Percentiles rank a stretch among this genome's conserved stretches.
Conservation (phyloP, 1,284 basidiomycete genomes). For the Ustilago lituana region DNA sequence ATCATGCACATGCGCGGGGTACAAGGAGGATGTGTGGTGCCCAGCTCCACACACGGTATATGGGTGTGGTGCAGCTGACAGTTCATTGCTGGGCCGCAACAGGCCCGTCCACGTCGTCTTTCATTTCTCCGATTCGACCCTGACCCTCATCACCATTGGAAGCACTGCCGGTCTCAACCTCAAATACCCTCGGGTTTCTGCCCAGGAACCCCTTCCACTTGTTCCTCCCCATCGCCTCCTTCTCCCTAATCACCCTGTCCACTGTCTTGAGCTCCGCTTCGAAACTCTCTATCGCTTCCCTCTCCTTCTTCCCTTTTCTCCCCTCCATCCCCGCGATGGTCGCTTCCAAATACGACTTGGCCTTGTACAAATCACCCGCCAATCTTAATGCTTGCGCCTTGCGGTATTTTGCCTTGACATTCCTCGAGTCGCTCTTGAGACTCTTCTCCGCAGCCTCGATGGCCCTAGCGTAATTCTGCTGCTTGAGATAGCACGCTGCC, state of each 20-base stretch:
- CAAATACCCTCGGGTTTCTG: constrained; percentile 5
- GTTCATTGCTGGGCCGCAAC: too few species aligned
- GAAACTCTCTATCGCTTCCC: constrained; percentile 5
- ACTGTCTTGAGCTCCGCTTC: constrained; percentile 14
- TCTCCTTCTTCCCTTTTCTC: neutral
- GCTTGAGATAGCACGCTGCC: constrained; percentile 37
- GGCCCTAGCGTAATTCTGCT: constrained; percentile 10
- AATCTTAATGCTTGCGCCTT: constrained; percentile 22
- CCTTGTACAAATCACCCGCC: constrained; percentile 14
- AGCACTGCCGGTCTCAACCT: neutral
- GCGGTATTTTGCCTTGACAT: constrained; percentile 33
- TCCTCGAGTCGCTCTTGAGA: constrained; percentile 16
- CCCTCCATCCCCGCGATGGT: neutral
- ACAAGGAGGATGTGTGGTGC: too few species aligned
- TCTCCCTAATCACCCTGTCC: constrained; percentile 14
- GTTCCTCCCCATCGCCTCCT: constrained; percentile 13
- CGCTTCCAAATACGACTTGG: neutral
- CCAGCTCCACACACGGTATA: too few species aligned
- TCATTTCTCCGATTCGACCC: too few species aligned
- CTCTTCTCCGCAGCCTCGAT: constrained; percentile 19
- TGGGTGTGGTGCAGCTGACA: too few species aligned
- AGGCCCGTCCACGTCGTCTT: too few species aligned
- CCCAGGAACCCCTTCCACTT: constrained; percentile 38
- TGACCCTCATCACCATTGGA: too few species aligned
- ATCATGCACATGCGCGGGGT: too few species aligned